A percentile compares a stretch with the other conserved stretches of the same genome.
These are phyloP conservation scores for Candida sojae DNA, from an alignment of 1,139 yeast species.

Conservation along the genomic window DNA sequence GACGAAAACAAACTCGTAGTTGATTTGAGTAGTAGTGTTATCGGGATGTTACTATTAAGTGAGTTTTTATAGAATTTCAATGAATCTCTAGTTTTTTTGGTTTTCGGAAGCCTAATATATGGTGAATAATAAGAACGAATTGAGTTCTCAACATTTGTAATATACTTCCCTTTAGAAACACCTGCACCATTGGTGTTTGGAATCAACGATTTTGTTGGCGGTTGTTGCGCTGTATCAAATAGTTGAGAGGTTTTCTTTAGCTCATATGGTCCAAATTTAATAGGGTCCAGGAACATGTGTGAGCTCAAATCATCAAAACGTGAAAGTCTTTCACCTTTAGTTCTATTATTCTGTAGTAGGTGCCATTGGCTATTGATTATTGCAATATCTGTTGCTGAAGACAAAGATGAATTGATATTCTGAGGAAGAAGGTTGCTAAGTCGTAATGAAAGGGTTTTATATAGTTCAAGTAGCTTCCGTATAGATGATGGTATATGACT, in stretches of 20 bases:
- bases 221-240: background rate
- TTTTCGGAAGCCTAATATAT: constrained; percentile 16
- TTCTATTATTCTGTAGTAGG: background rate
- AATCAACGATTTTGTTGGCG: background rate
- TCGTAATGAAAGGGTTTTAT: background rate
- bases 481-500: background rate
- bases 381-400: background rate
- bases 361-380: background rate
- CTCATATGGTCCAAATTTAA: constrained; percentile 10
- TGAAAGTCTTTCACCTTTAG: background rate
- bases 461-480: background rate
- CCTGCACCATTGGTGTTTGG: background rate
- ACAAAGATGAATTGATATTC: background rate
- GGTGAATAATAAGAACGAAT: constrained; percentile 15
- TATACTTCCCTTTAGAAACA: background rate
- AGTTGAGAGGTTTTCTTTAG: constrained; percentile 4
- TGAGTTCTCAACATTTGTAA: background rate
- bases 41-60: constrained; percentile 29
- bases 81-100: constrained; percentile 17
- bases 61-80: constrained; percentile 32
- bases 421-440: background rate
- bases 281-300: constrained; percentile 6
- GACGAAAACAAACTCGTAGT: constrained; percentile 31
- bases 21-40: constrained; percentile 32
- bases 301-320: background rate